A percentile compares a stretch with the other conserved stretches of the same genome.
These are phyloP conservation scores for Pseudocercospora fuligena DNA, from an alignment of 2,329 filamentous ascomycete genomes.

Conservation along the genomic window DNA sequence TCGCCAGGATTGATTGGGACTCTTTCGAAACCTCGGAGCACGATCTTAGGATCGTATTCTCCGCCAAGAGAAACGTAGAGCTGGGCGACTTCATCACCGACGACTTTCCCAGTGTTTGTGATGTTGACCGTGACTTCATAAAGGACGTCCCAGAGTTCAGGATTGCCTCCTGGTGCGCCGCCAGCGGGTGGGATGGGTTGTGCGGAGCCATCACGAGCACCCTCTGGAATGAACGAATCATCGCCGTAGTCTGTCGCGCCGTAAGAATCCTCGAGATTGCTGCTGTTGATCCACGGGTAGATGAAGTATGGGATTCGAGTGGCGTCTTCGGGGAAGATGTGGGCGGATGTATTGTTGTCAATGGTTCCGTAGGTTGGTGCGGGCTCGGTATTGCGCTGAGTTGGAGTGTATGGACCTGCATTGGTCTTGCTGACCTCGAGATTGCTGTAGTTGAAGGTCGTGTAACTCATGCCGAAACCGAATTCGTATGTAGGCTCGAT, in stretches of 20 bases:
- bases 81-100: slow-evolving; percentile 61
- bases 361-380: slow-evolving; percentile 69
- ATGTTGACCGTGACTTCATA: slow-evolving; percentile 63
- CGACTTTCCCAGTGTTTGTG: slow-evolving; percentile 64
- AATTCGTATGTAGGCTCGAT: slow-evolving; percentile 68
- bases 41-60: slow-evolving; percentile 56
- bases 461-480: slow-evolving; percentile 66
- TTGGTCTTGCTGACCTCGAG: slow-evolving; percentile 59
- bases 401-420: slow-evolving; percentile 61
- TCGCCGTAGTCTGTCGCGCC: slow-evolving; percentile 64
- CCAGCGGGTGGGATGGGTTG: slow-evolving; percentile 66
- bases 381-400: slow-evolving; percentile 63
- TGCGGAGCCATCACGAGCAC: slow-evolving; percentile 50
- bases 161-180: slow-evolving; percentile 64
- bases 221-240: slow-evolving; percentile 63
- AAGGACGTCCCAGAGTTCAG: slow-evolving; percentile 63
- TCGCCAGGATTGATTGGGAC: slow-evolving; percentile 30
- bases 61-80: slow-evolving; percentile 49
- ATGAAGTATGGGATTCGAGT: slow-evolving; percentile 62
- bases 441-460: slow-evolving; percentile 74
- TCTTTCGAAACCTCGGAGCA: slow-evolving; percentile 49
- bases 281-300: slow-evolving; percentile 72
- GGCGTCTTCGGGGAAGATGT: slow-evolving; percentile 64
- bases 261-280: slow-evolving; percentile 62
- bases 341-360: slow-evolving; percentile 67